Conservation (phyloP, 1,284 basidiomycete genomes). For the Phlebopus sp. region DNA sequence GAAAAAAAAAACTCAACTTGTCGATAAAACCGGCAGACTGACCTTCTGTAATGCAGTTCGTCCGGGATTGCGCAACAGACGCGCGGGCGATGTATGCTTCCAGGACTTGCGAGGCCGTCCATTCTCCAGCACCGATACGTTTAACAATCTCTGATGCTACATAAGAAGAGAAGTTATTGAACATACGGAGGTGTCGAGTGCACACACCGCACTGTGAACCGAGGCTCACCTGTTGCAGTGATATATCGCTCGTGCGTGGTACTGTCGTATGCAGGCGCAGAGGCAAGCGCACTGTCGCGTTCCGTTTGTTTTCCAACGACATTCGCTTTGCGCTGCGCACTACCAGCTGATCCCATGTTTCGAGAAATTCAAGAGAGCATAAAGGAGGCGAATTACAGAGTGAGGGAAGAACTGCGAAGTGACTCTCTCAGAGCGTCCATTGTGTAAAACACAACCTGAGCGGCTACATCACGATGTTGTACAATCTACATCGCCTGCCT, state of each 20-base stretch:
- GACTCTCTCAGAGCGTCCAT: too few relatives aligned
- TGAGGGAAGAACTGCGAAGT: too few relatives aligned
- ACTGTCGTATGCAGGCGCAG: constrained; percentile 20
- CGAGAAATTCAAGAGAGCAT: too few relatives aligned
- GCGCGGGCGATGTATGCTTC: constrained; percentile 73
- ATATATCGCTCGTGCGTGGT: constrained; percentile 18
- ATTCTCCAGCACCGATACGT: constrained; percentile 54
- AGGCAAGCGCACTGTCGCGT: constrained; percentile 22
- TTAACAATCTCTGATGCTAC: constrained; percentile 66
- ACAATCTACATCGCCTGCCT: too few relatives aligned
- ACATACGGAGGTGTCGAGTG: background rate
- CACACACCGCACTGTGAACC: background rate
- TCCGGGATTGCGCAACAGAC: constrained; percentile 57
- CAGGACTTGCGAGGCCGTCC: constrained; percentile 73
- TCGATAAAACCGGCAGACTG: constrained; percentile 3
- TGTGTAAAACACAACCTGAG: too few relatives aligned
- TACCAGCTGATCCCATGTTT: background rate
- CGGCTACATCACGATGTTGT: too few relatives aligned
- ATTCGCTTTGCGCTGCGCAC: constrained; percentile 17
- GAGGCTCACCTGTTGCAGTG: constrained; percentile 24
- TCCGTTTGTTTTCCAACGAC: constrained; percentile 21
- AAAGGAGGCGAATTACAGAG: too few relatives aligned
- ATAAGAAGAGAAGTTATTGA: too few relatives aligned
- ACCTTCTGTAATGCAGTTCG: constrained; percentile 83
- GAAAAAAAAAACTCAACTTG: too few relatives aligned